Percentiles rank a stretch among this genome's conserved stretches.
These are phyloP conservation scores for Curvularia spicifera DNA, from an alignment of 2,329 filamentous ascomycete genomes.

Conservation along the genomic window DNA sequence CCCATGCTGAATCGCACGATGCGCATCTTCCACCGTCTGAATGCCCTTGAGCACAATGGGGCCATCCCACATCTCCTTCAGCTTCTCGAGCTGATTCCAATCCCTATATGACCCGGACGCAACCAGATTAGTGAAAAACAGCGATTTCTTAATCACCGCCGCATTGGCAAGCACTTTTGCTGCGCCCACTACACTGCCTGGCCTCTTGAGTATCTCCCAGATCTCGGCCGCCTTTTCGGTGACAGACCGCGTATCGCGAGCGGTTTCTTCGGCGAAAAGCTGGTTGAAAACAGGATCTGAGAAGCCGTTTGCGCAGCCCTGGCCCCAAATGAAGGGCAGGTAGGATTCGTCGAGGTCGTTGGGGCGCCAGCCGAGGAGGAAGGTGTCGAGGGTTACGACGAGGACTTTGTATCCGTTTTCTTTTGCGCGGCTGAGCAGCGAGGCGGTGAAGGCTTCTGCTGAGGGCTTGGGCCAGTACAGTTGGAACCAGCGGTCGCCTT, in stretches of 20 bases:
- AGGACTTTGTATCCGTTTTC: conserved; percentile 68
- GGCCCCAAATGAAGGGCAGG: conserved; percentile 62
- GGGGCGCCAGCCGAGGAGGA: conserved; percentile 71
- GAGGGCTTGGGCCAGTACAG: conserved; percentile 75
- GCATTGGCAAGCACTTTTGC: conserved; percentile 45
- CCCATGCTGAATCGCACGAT: conserved; percentile 42
- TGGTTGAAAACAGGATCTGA: conserved; percentile 48
- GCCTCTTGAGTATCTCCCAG: conserved; percentile 47
- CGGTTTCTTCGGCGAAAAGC: conserved; percentile 41
- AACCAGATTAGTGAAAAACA: conserved; percentile 46
- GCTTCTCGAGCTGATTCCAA: conserved; percentile 44
- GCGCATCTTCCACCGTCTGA: conserved; percentile 48
- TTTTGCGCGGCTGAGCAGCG: conserved; percentile 67
- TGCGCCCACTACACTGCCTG: conserved; percentile 43
- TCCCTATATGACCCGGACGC: conserved; percentile 46
- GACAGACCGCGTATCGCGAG: conserved; percentile 39
- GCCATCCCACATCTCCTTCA: conserved; percentile 46
- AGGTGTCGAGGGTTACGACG: conserved; percentile 76
- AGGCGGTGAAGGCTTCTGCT: conserved; percentile 69
- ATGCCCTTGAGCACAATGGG: conserved; percentile 51
- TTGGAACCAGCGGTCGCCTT: conserved; percentile 72
- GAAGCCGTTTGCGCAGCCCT: conserved; percentile 46
- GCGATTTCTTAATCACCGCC: conserved; percentile 44
- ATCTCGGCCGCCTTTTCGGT: conserved; percentile 46
- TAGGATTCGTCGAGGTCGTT: conserved; percentile 69